Conservation (phyloP, 225 moss, liverwort and hornwort species). For the Asterella californica region DNA sequence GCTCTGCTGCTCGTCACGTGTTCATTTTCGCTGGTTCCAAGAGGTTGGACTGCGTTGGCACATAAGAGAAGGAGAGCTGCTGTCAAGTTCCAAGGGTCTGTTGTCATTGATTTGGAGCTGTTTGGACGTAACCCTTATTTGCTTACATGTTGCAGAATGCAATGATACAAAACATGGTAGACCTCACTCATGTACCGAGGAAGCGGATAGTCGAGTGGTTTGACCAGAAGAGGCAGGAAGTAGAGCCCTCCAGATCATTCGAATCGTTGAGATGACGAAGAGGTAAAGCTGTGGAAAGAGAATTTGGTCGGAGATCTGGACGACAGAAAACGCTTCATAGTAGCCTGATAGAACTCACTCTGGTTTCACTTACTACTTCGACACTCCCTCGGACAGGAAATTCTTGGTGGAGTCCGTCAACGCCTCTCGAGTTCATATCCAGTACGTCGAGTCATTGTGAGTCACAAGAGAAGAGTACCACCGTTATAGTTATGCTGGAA, state of each 20-base stretch:
- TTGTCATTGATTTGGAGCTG: background rate
- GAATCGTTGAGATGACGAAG: constrained; percentile 27
- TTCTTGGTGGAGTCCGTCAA: too few relatives aligned
- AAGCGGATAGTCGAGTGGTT: constrained; percentile 86
- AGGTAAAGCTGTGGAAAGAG: background rate
- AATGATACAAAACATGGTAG: constrained; percentile 84
- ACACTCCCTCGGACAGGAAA: too few relatives aligned
- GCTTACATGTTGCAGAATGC: constrained; percentile 56
- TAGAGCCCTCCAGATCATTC: constrained; percentile 31
- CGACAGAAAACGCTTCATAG: too few relatives aligned
- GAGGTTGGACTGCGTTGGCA: background rate
- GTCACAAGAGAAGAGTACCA: too few relatives aligned
- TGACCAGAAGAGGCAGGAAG: constrained; percentile 52
- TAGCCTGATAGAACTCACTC: too few relatives aligned
- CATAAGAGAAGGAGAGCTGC: background rate
- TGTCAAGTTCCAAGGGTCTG: background rate
- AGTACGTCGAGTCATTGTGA: too few relatives aligned
- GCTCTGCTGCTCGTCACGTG: background rate
- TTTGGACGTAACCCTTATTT: background rate
- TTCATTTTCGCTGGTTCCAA: background rate
- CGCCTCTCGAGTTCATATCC: too few relatives aligned
- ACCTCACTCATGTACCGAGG: constrained; percentile 82
- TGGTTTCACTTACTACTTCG: too few relatives aligned
- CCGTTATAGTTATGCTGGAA: too few relatives aligned
- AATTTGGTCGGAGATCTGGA: background rate